Evolutionary conservation across 1,139 yeast genomes (phyloP).

Genomic region (Yamadazyma triangularis): DNA sequence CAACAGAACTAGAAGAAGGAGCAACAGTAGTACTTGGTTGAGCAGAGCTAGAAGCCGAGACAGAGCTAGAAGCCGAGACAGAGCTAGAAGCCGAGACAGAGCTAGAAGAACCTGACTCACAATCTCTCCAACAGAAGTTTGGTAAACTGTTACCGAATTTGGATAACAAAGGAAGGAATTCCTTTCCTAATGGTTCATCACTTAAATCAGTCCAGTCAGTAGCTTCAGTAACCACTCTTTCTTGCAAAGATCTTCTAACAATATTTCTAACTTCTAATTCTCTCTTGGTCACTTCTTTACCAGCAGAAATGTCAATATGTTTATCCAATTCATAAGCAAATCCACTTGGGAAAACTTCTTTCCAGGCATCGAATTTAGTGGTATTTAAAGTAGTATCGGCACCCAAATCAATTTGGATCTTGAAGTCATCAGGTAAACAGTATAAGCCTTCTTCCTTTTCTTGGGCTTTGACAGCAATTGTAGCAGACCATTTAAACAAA

Average conservation of each 20-base stretch:
- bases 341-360: constrained; percentile 9
- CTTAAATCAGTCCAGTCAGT: background rate
- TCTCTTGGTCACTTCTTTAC: constrained; percentile 8
- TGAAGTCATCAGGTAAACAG: constrained; percentile 28
- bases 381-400: constrained; percentile 14
- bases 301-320: background rate
- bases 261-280: constrained; percentile 9
- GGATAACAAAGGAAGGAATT: background rate
- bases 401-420: constrained; percentile 18
- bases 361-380: constrained; percentile 14
- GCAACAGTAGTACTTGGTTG: background rate
- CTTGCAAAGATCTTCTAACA: constrained; percentile 1
- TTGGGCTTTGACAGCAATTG: constrained; percentile 19
- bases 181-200: background rate
- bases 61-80: background rate
- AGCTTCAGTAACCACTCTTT: background rate
- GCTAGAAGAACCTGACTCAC: constrained; percentile 7
- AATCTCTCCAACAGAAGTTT: constrained; percentile 26
- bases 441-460: constrained; percentile 14
- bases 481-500: constrained; percentile 24
- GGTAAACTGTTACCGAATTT: constrained; percentile 14
- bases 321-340: constrained; percentile 9
- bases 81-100: constrained; percentile 7
- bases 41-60: constrained; percentile 7
- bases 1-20: background rate